Evolutionary conservation across 192 early-diverging fungal species (phyloP).

Genomic region (Coemansia sp.): DNA sequence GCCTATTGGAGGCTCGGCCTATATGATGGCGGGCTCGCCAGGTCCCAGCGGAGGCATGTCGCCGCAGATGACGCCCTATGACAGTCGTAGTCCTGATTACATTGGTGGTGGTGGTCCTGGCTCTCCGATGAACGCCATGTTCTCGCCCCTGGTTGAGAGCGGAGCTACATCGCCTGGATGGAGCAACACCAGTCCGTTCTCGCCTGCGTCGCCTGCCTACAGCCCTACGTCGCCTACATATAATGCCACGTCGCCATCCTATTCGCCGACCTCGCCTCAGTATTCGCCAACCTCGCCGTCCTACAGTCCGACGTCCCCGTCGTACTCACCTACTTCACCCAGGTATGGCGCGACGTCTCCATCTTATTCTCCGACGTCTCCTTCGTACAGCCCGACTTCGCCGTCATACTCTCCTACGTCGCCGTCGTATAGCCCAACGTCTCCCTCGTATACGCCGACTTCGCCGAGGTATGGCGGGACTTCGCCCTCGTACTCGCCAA

Average conservation of each 20-base stretch:
- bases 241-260: slow-evolving; percentile 67
- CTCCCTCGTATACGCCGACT: slow-evolving; percentile 73
- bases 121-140: slow-evolving; percentile 74
- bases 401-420: slow-evolving; percentile 53
- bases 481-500: slow-evolving; percentile 75
- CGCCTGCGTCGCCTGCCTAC: slow-evolving; percentile 59
- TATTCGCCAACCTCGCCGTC: slow-evolving; percentile 67
- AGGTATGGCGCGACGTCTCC: slow-evolving; percentile 68
- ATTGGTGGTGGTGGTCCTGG: slow-evolving; percentile 59
- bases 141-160: slow-evolving; percentile 81
- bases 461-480: slow-evolving; percentile 77
- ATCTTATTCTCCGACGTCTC: slow-evolving; percentile 61
- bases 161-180: slow-evolving; percentile 65
- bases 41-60: slow-evolving; percentile 65
- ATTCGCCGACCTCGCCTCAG: slow-evolving; percentile 63
- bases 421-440: slow-evolving; percentile 62
- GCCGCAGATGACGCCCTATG: slow-evolving; percentile 81
- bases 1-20: slow-evolving; percentile 53
- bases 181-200: slow-evolving; percentile 59
- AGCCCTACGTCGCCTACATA: slow-evolving; percentile 76
- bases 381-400: slow-evolving; percentile 61
- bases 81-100: slow-evolving; percentile 68
- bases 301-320: slow-evolving; percentile 66
- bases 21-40: slow-evolving; percentile 54
- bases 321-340: slow-evolving; percentile 67